These are phyloP conservation scores for Neofusicoccum umdonicola DNA, from an alignment of 2,329 filamentous ascomycete species.

Conservation along the genomic window DNA sequence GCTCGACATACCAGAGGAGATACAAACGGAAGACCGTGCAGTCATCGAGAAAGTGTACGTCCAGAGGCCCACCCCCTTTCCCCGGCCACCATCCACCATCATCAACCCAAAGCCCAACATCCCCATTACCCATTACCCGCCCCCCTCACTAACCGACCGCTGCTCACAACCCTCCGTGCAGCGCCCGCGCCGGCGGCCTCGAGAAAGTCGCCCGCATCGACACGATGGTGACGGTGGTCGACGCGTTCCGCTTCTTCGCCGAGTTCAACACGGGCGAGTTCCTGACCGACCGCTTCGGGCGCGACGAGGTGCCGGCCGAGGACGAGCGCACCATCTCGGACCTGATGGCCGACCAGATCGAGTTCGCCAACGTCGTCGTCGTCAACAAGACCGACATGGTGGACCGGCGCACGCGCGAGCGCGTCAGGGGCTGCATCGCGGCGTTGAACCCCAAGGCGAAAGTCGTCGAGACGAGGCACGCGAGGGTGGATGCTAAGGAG, in stretches of 20 bases:
- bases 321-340: constrained; percentile 74
- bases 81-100: too few species aligned
- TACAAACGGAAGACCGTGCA: constrained; percentile 45
- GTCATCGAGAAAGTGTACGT: constrained; percentile 49
- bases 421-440: constrained; percentile 55
- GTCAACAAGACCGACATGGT: constrained; percentile 70
- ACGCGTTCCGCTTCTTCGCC: constrained; percentile 69
- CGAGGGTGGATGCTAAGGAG: constrained; percentile 59
- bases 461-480: constrained; percentile 59
- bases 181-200: constrained; percentile 59
- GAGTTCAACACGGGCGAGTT: constrained; percentile 71
- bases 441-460: constrained; percentile 67
- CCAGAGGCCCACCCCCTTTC: too few species aligned
- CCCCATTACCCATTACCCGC: too few species aligned
- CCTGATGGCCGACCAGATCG: constrained; percentile 73
- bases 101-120: too few species aligned
- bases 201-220: constrained; percentile 66
- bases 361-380: constrained; percentile 72
- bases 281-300: constrained; percentile 59
- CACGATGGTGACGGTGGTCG: constrained; percentile 70
- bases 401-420: constrained; percentile 42
- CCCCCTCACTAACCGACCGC: not conserved
- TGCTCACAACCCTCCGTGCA: constrained; percentile 19
- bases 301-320: constrained; percentile 61
- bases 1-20: constrained; percentile 44